A percentile compares a stretch with the other conserved stretches of the same genome.
phyloP scores from a whole-genome alignment of 148 eudicot species.

The Simmondsia chinensis region DNA sequence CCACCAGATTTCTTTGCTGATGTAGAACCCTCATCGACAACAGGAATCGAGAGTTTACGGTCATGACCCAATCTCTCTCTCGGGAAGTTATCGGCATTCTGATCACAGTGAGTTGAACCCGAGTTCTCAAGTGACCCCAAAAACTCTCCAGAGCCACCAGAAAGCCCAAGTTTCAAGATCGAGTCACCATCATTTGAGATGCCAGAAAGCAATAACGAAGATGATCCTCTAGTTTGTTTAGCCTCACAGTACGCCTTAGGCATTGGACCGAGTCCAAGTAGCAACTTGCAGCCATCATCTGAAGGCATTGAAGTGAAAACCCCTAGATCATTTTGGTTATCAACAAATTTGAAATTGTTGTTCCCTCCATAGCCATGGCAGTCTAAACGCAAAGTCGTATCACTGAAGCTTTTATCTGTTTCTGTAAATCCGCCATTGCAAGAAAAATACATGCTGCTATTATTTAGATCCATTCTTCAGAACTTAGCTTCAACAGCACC shows the following conservation, averaged over 20 bases:
- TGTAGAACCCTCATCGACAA: constrained; percentile 88
- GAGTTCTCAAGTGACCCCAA: constrained; percentile 35
- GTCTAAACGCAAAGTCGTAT: constrained; percentile 72
- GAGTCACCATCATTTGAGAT: constrained; percentile 39
- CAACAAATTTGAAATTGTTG: constrained; percentile 8
- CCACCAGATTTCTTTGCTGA: constrained; percentile 93
- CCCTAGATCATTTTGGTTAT: constrained; percentile 18
- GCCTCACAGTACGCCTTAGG: constrained; percentile 34
- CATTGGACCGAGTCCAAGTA: constrained; percentile 89
- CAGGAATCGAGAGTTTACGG: constrained; percentile 13
- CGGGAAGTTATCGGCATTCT: constrained; percentile 11
- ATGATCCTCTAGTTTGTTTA: constrained; percentile 28
- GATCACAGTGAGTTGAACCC: constrained; percentile 18
- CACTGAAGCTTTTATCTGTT: constrained; percentile 30
- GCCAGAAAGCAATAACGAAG: constrained; percentile 14
- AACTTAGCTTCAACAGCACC: constrained; percentile 4
- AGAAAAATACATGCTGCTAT: constrained; percentile 21
- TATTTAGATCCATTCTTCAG: constrained; percentile 43
- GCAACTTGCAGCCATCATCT: constrained; percentile 87
- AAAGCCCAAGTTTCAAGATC: constrained; percentile 60
- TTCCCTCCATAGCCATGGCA: constrained; percentile 57
- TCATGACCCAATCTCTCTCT: constrained; percentile 13
- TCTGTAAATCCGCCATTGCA: constrained; percentile 20
- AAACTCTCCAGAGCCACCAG: constrained; percentile 30
- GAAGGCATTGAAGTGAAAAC: constrained; percentile 12